Evolutionary conservation across 192 early-diverging fungal genomes (phyloP), one percentile per base, ranked within the genome.

Genomic region (Pilobolus umbonatus): DNA sequence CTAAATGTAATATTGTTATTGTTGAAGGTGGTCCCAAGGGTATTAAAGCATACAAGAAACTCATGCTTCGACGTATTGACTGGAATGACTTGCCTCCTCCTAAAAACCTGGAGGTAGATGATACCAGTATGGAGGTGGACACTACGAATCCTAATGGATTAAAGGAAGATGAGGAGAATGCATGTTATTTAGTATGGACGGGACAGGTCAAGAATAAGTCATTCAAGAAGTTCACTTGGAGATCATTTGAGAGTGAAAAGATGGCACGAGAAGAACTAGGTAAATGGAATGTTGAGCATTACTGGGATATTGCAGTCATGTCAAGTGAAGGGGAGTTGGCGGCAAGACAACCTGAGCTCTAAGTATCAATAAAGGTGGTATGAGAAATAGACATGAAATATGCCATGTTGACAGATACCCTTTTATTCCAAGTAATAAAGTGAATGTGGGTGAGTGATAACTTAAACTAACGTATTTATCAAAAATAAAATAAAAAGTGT

Each of bases 41-140:
- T 1, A 78, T 97, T 61, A 90, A 90, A 60, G 80, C 84, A 30
- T 99, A 94, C 78, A 99, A 96, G 69, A 94, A 95, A 60, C 75
- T 99, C 21, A 94, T 99, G 97, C 77, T 97, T 11, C 71, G 90
- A 26, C 80, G 97, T 17, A 98, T 99, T 61, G 85, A 98, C 67
- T 99, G 97, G 97, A 74, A 77, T 28, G 83, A 81, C 42, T 63
- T 73, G 38, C 77, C 78, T 54, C 61, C 74, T 14, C 62, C 73
- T 10, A 66, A 75, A n/a, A 64, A 69, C 25, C 47, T 45, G 17
- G 42, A 43, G 14, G 24, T 24, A 3, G 66, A 57, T n/a, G 65
- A 47, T 28, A 62, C 40, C 5, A 62, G 60, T 17, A 74, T 67
- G 25, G 82, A 83, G 14, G 67, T 69, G 1, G 57, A 67, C 9